Evolutionary conservation across 208 protist genomes (phyloP).

Genomic region (Acanthamoeba sp.): DNA sequence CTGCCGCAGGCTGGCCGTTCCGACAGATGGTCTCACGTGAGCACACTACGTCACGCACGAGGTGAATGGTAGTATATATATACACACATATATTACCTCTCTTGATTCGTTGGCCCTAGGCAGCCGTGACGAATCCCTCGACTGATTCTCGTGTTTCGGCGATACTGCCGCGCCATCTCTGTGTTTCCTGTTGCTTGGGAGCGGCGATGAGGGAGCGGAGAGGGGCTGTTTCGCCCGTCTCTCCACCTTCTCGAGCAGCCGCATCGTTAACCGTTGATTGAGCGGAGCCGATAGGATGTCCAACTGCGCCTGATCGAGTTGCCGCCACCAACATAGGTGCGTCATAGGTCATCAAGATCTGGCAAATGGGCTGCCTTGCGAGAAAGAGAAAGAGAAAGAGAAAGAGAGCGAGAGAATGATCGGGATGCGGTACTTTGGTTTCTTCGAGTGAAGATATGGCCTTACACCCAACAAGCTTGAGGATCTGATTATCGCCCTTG

Average conservation of each 20-base stretch:
- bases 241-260: background rate
- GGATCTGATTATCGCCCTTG: constrained; percentile 68
- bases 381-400: too few relatives aligned
- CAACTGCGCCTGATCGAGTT: background rate
- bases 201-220: background rate
- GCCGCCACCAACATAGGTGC: background rate
- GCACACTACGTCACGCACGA: too few relatives aligned
- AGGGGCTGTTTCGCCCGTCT: background rate
- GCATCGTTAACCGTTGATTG: background rate
- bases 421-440: background rate
- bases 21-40: background rate
- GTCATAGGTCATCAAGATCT: too few relatives aligned
- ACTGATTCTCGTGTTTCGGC: background rate
- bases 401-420: too few relatives aligned
- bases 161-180: background rate
- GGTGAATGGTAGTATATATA: too few relatives aligned
- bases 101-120: background rate
- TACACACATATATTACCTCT: background rate
- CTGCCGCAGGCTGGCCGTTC: background rate
- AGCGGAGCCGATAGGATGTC: background rate
- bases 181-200: background rate
- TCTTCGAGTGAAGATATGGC: constrained; percentile 37
- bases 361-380: too few relatives aligned
- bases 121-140: background rate
- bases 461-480: constrained; percentile 65